Evolutionary conservation across 345 rosid genomes (phyloP).

Genomic region (Gossypium bickii): DNA sequence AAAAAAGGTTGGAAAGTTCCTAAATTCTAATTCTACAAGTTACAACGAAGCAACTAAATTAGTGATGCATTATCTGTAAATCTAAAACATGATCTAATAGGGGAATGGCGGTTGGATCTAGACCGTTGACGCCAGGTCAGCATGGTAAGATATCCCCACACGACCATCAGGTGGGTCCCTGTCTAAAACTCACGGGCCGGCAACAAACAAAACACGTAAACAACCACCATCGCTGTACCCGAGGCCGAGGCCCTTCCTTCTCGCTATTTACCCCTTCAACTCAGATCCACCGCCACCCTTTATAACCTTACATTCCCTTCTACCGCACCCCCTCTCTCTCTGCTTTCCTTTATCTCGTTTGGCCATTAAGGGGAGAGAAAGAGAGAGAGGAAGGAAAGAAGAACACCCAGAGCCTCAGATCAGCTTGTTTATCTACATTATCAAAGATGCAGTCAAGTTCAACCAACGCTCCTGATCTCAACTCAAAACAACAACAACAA

Average conservation of each 20-base stretch:
- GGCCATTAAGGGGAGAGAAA: not conserved
- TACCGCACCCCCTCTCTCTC: constrained; percentile 14
- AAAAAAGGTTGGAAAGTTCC: no score
- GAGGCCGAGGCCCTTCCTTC: not conserved
- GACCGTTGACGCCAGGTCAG: not conserved
- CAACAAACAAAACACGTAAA: constrained; percentile 13
- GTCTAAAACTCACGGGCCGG: constrained; percentile 12
- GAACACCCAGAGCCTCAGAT: constrained; percentile 14
- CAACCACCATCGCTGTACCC: constrained; percentile 9
- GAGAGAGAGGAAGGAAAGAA: constrained; percentile 8
- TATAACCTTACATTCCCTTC: constrained; percentile 15
- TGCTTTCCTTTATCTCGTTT: constrained; percentile 1
- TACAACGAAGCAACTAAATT: no score
- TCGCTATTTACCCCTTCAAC: not conserved
- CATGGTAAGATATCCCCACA: not conserved
- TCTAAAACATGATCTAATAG: no score
- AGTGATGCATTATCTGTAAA: no score
- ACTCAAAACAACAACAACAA: constrained; percentile 25
- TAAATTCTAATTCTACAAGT: no score
- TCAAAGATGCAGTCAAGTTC: constrained; percentile 36
- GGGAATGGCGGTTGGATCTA: not conserved
- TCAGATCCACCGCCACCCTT: constrained; percentile 30
- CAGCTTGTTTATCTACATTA: not conserved
- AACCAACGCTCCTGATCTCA: constrained; percentile 54
- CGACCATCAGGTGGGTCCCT: not conserved